Evolutionary conservation across 495 filamentous ascomycete genomes (phyloP), one percentile per base, ranked within the genome.

Genomic region (Podospora fimiseda): DNA sequence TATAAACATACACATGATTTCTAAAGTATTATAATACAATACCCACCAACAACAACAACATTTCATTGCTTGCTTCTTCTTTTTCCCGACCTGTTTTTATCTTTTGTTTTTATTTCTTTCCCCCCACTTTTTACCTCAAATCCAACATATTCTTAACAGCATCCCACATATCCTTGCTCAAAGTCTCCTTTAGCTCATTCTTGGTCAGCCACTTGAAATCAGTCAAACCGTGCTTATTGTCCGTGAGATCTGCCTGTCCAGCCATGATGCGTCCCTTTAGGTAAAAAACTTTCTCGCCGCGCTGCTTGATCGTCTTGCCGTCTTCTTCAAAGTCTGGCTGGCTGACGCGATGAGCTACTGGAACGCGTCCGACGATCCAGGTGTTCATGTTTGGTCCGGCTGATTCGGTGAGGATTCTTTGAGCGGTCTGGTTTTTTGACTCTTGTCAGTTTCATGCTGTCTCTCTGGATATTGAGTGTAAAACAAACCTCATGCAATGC

Each of bases 321-420:
- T 66, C 60, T 19, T 73, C 65, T 38, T 62, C 62, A 37, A 70
- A 55, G 37, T 55, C 61, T 57, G 66, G 78, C 65, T 66, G 70
- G 47, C 61, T 75, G 48, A 84, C 70, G 65, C 86, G 67, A 71
- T 96, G 89, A 9, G 90, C 91, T 43, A 95, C 80, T 14, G 93
- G 93, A 57, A 86, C 87, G 60, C 86, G 88, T 53, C 92, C 93
- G 53, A 97, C 87, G 60, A 97, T 79, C 91, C 94, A 99, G 52
- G 90, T 96, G 75, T 97, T 96, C 92, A 99, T 97, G 77, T 99
- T 96, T 23, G 86, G 68, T 53, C 93, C 93, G 11, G 81, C 89
- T 11, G 89, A 73, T 57, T 90, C 80, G 41, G 79, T 67, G 4
- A 97, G 77, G 53, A 86, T 81, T 44, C 90, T 82, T 56, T 86